A percentile compares a stretch with the other conserved stretches of the same genome.
These are phyloP conservation scores for Paramyrothecium sp. DNA, from an alignment of 2,329 filamentous ascomycete genomes.

Conservation along the genomic window DNA sequence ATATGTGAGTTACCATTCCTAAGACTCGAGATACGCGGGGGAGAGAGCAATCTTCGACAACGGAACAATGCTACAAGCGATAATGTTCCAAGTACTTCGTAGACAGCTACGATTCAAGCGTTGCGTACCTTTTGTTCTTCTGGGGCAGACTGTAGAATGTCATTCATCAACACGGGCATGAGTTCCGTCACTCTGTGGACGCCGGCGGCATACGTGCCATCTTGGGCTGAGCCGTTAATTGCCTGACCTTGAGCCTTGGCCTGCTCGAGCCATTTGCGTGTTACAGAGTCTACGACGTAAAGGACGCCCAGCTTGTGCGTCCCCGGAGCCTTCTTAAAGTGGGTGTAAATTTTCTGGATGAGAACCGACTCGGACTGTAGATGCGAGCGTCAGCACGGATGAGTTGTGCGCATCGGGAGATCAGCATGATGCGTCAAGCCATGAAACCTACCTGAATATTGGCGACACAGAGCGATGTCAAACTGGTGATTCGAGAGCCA, in stretches of 20 bases:
- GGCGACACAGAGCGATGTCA: constrained; percentile 83
- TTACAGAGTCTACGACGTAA: constrained; percentile 99
- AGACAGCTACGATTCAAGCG: constrained; percentile 18
- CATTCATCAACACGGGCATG: constrained; percentile 91
- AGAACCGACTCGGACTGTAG: constrained; percentile 85
- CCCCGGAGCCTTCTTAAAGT: constrained; percentile 91
- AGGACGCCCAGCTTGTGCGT: constrained; percentile 98
- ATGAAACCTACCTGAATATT: constrained; percentile 75
- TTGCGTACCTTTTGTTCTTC: constrained; percentile 94
- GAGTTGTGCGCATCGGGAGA: too few relatives aligned
- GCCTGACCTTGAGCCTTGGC: constrained; percentile 83
- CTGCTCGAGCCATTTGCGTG: constrained; percentile 96
- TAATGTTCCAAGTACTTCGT: not conserved
- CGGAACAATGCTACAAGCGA: not conserved
- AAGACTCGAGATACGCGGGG: constrained; percentile 5
- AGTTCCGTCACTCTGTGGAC: constrained; percentile 96
- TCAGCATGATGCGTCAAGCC: too few relatives aligned
- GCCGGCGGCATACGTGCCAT: constrained; percentile 92
- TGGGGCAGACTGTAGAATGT: constrained; percentile 84
- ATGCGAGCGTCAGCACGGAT: too few relatives aligned
- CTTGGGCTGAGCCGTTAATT: constrained; percentile 75
- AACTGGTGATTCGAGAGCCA: constrained; percentile 82
- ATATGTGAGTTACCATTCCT: constrained; percentile 36
- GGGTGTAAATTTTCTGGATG: constrained; percentile 94
- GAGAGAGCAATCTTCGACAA: not conserved